phyloP scores from a whole-genome alignment of 805 yeast species.

The Saccharomycopsis sp. region DNA sequence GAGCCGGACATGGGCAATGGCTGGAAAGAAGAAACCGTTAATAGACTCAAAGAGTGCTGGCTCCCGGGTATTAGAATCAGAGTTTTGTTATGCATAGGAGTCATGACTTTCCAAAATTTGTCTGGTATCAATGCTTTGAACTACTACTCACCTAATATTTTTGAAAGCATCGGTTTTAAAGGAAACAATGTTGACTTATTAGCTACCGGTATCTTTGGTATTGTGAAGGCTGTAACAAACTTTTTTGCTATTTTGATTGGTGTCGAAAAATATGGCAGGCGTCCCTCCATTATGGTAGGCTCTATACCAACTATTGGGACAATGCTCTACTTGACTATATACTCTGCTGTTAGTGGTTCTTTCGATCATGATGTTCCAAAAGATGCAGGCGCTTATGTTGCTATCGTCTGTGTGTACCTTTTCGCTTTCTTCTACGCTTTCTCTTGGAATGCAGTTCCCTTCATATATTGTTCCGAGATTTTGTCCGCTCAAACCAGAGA shows the following conservation, averaged over 20 bases:
- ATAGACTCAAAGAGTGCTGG: conserved; percentile 3
- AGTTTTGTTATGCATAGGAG: conserved; percentile 11
- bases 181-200: conserved; percentile 40
- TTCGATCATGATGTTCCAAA: conserved; percentile 25
- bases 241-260: conserved; percentile 39
- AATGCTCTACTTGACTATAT: conserved; percentile 45
- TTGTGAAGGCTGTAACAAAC: conserved; percentile 40
- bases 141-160: conserved; percentile 48
- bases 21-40: neutral
- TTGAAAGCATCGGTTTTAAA: conserved; percentile 41
- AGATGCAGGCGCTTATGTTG: conserved; percentile 35
- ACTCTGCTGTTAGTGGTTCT: conserved; percentile 35
- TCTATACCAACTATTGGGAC: conserved; percentile 36
- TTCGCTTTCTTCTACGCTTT: conserved; percentile 40
- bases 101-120: conserved; percentile 30
- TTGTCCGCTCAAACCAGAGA: conserved; percentile 39
- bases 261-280: conserved; percentile 42
- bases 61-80: conserved; percentile 4
- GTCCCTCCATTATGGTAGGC: conserved; percentile 34
- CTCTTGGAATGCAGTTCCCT: conserved; percentile 43
- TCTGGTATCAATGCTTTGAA: conserved; percentile 45
- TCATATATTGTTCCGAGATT: conserved; percentile 42
- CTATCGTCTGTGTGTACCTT: conserved; percentile 39
- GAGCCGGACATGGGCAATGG: conserved; percentile 13
- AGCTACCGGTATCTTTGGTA: conserved; percentile 49